Evolutionary conservation across 108 stramenopile genomes (phyloP).

Genomic region (Pelagomonas calceolata): DNA sequence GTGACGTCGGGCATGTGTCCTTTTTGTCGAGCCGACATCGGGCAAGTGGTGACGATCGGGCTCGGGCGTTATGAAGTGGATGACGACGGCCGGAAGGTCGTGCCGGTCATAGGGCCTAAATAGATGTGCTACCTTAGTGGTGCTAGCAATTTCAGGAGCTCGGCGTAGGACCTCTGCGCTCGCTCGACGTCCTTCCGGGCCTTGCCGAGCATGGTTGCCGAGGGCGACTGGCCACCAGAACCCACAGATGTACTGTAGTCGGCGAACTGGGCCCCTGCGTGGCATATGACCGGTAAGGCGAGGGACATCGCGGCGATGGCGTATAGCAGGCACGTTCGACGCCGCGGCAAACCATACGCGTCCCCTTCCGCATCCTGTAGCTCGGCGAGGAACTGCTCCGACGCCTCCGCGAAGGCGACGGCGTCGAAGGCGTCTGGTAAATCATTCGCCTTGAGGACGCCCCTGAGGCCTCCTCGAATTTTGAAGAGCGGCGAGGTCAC

Average conservation of each 20-base stretch:
- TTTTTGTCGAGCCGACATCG: not conserved
- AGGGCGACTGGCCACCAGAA: not conserved
- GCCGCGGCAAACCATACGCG: not conserved
- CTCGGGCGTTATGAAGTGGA: not conserved
- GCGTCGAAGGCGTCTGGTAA: not conserved
- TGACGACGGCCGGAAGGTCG: not conserved
- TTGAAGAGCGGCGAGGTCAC: not conserved
- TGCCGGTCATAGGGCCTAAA: not conserved
- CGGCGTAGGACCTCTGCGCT: not conserved
- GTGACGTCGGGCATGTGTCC: not conserved
- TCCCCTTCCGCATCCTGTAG: not conserved
- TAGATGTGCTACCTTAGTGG: not conserved
- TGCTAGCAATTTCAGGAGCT: not conserved
- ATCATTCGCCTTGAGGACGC: not conserved
- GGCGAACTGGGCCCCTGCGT: not conserved
- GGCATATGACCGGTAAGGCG: no score
- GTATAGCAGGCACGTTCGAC: no score
- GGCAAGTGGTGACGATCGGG: not conserved
- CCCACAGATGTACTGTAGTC: not conserved
- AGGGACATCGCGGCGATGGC: no score
- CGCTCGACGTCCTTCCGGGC: not conserved
- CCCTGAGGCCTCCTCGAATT: not conserved
- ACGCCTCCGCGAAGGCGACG: not conserved
- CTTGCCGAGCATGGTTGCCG: not conserved
- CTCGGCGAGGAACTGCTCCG: not conserved